Conservation (phyloP, 1,284 basidiomycete genomes). For the Marasmius tenuissimus region DNA sequence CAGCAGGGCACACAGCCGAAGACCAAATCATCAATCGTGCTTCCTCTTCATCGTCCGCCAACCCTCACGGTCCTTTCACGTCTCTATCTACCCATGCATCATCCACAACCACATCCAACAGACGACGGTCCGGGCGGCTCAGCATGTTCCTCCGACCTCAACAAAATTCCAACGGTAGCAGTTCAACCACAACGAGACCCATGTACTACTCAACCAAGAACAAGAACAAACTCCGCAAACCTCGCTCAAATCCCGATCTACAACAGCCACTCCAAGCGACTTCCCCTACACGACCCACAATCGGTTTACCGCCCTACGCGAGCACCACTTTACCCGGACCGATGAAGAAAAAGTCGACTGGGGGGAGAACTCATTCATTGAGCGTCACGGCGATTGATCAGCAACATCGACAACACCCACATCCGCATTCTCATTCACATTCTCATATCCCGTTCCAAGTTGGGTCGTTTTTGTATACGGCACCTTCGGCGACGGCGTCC, state of each 20-base stretch:
- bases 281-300: conserved; percentile 19
- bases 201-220: background rate
- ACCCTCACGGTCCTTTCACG: conserved; percentile 1
- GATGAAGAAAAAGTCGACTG: background rate
- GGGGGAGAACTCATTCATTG: conserved; percentile 68
- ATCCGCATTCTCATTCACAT: background rate
- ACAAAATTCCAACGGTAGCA: too few species aligned
- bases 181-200: too few species aligned
- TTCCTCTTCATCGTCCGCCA: background rate
- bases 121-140: background rate
- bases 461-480: too few species aligned
- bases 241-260: conserved; percentile 14
- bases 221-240: conserved; percentile 11
- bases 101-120: background rate
- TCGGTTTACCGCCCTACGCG: conserved; percentile 32
- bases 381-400: conserved; percentile 75
- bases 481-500: too few species aligned
- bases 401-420: conserved; percentile 16
- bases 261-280: conserved; percentile 1
- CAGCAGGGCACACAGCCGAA: conserved; percentile 13
- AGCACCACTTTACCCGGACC: background rate
- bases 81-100: background rate
- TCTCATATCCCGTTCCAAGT: too few species aligned
- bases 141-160: background rate
- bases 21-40: conserved; percentile 6